Base-by-base conservation (phyloP, 441 rosid species). In the Cnidoscolus chayamansa region DNA sequence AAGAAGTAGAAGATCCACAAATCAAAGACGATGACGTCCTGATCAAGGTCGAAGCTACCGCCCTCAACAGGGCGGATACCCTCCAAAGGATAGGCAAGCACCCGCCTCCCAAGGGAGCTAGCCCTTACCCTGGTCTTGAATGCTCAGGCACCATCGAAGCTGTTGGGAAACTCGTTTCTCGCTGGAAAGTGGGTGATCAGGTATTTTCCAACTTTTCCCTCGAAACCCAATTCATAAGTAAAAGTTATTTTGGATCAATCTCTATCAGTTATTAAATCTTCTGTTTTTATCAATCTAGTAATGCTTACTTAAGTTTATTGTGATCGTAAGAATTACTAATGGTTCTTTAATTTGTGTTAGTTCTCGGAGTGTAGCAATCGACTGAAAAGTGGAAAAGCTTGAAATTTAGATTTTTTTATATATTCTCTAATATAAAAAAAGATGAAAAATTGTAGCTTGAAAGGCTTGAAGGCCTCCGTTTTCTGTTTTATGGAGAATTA, bases 111-210 rank as follows among this genome's bases (percentile, higher is more conserved):
- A 83, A 88, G 67, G 98, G 88, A 15, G 80, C 88, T 10, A 94
- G 98, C 64, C 84, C 88, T 16, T 84, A 84, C 73, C 97, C 55
- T n/a, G 94, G 97, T 61, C 88, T 94, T 31, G 99, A 92, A 75
- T 94, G 99, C 70, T 92, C 97, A 16, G 97, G 97, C 19, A 90
- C 87, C 63, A 60, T 94, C 8, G 86, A 79, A 59, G 80, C 93
- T n/a, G 77, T 89, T 0, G 97, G 97, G 6, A 79, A 77, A 43
- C 65, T 55, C 64, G 97, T 92, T 57, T 86, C 93, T 50, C 88
- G 88, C 30, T 94, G 97, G 97, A 90, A 88, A 72, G 80, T 86
- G 15, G 97, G 97, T 55, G 93, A 90, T 73, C 86, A 89, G 92
- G 98, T 90, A 51, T 49, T 57, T 25, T 30, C 35, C 64, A 25